Percentiles rank a stretch among this genome's conserved stretches.
Conservation (phyloP, 495 filamentous ascomycete genomes). For the Xylaria telfairii region DNA sequence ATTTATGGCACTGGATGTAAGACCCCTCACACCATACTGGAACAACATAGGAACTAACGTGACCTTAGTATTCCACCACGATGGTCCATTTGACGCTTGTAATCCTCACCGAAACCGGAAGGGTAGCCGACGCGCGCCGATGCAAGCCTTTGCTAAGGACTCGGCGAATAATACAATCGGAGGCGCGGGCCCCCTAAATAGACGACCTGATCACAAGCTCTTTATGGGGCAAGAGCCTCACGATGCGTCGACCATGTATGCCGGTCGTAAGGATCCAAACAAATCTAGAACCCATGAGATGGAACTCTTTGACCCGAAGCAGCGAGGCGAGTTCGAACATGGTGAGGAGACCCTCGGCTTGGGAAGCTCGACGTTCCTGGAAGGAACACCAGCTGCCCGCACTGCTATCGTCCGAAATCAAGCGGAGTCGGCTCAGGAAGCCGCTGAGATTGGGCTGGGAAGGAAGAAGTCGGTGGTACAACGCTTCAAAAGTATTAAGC, state of each 20-base stretch:
- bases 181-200: constrained; percentile 83
- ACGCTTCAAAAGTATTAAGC: constrained; percentile 74
- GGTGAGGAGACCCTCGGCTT: constrained; percentile 84
- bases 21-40: constrained; percentile 42
- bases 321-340: constrained; percentile 71
- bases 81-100: constrained; percentile 97
- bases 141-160: constrained; percentile 94
- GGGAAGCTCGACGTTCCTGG: constrained; percentile 94
- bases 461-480: constrained; percentile 95
- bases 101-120: constrained; percentile 94
- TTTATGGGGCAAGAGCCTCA: constrained; percentile 78
- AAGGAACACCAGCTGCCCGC: constrained; percentile 88
- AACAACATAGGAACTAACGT: constrained; percentile 11
- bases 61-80: constrained; percentile 89
- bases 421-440: constrained; percentile 63
- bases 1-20: constrained; percentile 94
- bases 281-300: constrained; percentile 45
- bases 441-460: constrained; percentile 67
- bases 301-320: constrained; percentile 56
- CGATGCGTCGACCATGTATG: constrained; percentile 87
- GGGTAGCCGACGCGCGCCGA: constrained; percentile 81
- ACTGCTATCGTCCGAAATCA: constrained; percentile 81
- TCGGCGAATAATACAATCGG: constrained; percentile 92
- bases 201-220: constrained; percentile 78
- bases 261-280: constrained; percentile 40